A percentile compares a stretch with the other conserved stretches of the same genome.
Conservation (phyloP, 257 asterid species). For the Apocynum venetum region DNA sequence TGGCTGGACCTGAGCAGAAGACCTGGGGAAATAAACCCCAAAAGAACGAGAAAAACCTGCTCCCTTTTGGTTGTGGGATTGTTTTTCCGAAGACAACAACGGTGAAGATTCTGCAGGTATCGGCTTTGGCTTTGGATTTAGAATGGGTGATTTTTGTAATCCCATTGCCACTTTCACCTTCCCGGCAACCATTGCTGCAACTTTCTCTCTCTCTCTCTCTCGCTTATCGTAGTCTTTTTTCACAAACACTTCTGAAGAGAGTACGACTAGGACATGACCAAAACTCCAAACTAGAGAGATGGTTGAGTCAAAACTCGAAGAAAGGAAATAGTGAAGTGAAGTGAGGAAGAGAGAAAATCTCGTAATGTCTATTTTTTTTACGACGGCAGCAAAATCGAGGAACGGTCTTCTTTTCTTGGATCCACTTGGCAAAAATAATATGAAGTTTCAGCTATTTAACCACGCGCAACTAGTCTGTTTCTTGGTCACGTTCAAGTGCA, state of each 20-base stretch:
- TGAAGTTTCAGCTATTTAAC: neutral
- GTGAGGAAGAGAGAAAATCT: neutral
- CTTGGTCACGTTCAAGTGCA: neutral
- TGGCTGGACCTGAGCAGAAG: conserved; percentile 91
- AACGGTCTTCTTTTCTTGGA: conserved; percentile 69
- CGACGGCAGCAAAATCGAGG: conserved; percentile 39
- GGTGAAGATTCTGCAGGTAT: conserved; percentile 30
- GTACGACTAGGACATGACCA: conserved; percentile 9
- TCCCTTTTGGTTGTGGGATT: conserved; percentile 32
- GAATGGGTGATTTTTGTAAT: conserved; percentile 55
- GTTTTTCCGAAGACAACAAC: conserved; percentile 42
- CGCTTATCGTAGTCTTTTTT: neutral
- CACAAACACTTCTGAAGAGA: neutral
- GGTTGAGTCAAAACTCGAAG: conserved; percentile 4
- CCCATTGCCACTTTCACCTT: conserved; percentile 74
- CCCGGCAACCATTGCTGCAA: conserved; percentile 70
- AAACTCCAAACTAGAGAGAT: neutral
- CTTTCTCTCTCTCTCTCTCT: conserved; percentile 5
- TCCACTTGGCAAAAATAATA: conserved; percentile 18
- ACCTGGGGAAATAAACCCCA: conserved; percentile 72
- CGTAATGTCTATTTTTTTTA: neutral
- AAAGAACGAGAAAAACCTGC: conserved; percentile 59
- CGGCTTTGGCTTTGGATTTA: conserved; percentile 35
- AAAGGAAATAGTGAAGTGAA: neutral
- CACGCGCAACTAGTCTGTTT: neutral